phyloP scores from a whole-genome alignment of 768 basidiomycete species.

The Daedaleopsis nitida region DNA sequence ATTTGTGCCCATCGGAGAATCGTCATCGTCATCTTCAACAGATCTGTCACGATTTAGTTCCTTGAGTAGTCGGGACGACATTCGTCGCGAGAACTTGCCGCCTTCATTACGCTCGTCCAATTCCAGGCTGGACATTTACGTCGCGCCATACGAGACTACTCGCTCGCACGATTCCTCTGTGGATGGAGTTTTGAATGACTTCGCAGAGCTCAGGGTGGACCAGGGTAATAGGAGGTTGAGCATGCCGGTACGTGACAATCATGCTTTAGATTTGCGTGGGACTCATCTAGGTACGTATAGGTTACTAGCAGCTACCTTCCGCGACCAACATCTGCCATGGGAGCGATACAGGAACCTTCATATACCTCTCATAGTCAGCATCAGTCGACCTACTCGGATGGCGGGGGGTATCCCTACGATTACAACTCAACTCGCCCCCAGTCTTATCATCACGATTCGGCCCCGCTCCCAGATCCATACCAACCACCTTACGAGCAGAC shows the following conservation, averaged over 20 bases:
- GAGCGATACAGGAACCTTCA: constrained; percentile 22
- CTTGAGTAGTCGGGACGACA: constrained; percentile 26
- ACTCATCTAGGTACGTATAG: neutral
- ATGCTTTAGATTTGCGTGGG: neutral
- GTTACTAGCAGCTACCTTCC: constrained; percentile 11
- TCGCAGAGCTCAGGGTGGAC: constrained; percentile 64
- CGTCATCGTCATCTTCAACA: constrained; percentile 26
- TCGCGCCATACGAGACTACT: constrained; percentile 69
- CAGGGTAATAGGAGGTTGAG: constrained; percentile 19
- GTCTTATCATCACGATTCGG: constrained; percentile 34
- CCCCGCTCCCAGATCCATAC: constrained; percentile 42
- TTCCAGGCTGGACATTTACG: constrained; percentile 70
- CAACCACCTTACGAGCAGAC: constrained; percentile 47
- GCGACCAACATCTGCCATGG: constrained; percentile 31
- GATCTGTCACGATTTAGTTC: constrained; percentile 8
- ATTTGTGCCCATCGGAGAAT: constrained; percentile 53
- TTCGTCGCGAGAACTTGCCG: constrained; percentile 55
- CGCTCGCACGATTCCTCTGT: constrained; percentile 36
- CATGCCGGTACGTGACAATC: constrained; percentile 24
- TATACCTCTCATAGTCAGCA: constrained; percentile 44
- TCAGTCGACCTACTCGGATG: constrained; percentile 33
- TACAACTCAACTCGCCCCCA: constrained; percentile 32
- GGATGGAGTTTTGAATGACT: constrained; percentile 62
- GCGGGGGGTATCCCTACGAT: constrained; percentile 43
- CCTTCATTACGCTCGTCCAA: constrained; percentile 63